These are phyloP conservation scores for Kregervanrija fluxuum DNA, from an alignment of 805 yeast genomes.

Conservation along the genomic window DNA sequence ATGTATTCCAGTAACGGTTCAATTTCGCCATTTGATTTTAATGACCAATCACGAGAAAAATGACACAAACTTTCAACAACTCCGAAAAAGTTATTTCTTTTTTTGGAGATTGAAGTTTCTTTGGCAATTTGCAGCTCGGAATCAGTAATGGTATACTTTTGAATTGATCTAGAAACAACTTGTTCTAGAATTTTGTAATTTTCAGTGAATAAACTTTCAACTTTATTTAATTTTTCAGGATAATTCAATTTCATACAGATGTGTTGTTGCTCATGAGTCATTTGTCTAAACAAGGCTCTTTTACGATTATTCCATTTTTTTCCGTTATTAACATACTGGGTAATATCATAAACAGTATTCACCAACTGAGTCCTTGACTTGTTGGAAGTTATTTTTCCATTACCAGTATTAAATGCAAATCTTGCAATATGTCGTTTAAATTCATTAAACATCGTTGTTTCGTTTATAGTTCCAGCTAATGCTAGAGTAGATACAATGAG, in stretches of 20 bases:
- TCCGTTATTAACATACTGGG: constrained; percentile 34
- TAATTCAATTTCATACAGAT: constrained; percentile 48
- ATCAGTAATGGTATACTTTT: constrained; percentile 29
- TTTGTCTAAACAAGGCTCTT: constrained; percentile 34
- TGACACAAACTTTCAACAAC: constrained; percentile 72
- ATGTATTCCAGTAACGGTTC: constrained; percentile 50
- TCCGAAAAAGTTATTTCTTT: constrained; percentile 29
- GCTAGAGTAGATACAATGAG: constrained; percentile 20
- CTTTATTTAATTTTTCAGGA: constrained; percentile 39
- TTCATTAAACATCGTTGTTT: constrained; percentile 18
- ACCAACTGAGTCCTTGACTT: constrained; percentile 23
- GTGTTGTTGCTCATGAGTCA: constrained; percentile 52
- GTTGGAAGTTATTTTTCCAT: neutral
- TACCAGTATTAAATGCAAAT: constrained; percentile 4
- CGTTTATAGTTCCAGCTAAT: constrained; percentile 23
- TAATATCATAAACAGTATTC: constrained; percentile 40
- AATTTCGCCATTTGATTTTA: constrained; percentile 39
- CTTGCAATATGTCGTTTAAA: constrained; percentile 4
- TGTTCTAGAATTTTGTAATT: constrained; percentile 43
- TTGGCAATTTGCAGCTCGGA: constrained; percentile 36
- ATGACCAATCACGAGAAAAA: constrained; percentile 72
- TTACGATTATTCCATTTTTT: constrained; percentile 39
- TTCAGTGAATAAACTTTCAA: constrained; percentile 38
- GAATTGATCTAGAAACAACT: constrained; percentile 34
- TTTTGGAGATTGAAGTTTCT: constrained; percentile 9